phyloP scores from a whole-genome alignment of 78 protist genomes.

The Paratrimastix pyriformis region DNA sequence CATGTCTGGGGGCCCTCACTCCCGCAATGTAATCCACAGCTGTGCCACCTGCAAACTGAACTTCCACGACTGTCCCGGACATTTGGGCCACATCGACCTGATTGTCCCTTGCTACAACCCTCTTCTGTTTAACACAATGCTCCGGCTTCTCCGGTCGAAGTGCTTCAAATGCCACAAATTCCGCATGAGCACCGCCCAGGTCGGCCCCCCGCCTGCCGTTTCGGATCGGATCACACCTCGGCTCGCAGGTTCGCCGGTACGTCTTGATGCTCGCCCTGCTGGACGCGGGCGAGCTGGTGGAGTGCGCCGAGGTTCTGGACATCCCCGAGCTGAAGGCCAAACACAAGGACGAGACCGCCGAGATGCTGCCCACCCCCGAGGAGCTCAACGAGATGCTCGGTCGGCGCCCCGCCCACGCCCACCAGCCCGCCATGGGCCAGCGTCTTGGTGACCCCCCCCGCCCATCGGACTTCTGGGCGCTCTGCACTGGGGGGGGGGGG shows the following conservation, averaged over 20 bases:
- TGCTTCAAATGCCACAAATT: constrained; percentile 74
- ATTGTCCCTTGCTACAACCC: constrained; percentile 75
- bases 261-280: not conserved
- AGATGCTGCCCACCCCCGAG: too few species aligned
- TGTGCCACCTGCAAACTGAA: constrained; percentile 69
- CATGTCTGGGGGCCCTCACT: not conserved
- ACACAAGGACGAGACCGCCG: too few species aligned
- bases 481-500: too few species aligned
- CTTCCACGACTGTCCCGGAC: constrained; percentile 84
- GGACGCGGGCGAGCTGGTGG: not conserved
- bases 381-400: too few species aligned
- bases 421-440: too few species aligned
- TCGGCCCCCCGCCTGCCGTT: not conserved
- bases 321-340: too few species aligned
- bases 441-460: too few species aligned
- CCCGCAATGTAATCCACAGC: not conserved
- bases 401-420: too few species aligned
- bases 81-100: constrained; percentile 83
- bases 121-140: constrained; percentile 36
- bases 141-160: constrained; percentile 45
- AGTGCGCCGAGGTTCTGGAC: too few species aligned
- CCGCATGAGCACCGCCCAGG: not conserved
- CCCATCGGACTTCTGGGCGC: too few species aligned
- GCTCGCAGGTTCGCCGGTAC: not conserved
- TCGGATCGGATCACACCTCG: not conserved